Base-by-base conservation (phyloP, 352 stramenopile genomes). In the Phytopythium oedochilum region DNA sequence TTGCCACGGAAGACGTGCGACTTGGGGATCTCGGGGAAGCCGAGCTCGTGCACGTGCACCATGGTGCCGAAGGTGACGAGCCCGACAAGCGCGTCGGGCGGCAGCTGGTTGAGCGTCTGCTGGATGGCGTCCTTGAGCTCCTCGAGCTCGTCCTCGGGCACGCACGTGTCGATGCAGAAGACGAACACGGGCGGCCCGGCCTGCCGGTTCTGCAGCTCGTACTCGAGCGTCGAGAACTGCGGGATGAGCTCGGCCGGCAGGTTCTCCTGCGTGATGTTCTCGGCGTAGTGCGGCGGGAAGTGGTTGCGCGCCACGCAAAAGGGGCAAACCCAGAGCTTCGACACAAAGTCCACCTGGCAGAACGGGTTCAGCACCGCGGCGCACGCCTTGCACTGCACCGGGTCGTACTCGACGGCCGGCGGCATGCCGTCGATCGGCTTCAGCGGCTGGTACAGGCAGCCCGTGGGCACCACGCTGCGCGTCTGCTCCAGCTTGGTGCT, bases 251-350 rank as follows among this genome's bases (percentile, higher is more conserved):
- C 97, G 8, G 97, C 97, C 3, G 98, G 98, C 26, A 99, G 76
- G 72, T 99, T 99, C 20, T 92, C 94, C 73, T 99, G 96, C 38
- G 94, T 97, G 65, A 99, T 99, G 69, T 98, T 98, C 64, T 99
- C 93, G 3, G 92, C 84, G 50, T 93, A 96, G 60, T 93, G 88
- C 55, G 84, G 86, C 25, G 87, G 98, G 70, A 99, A 99, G 59
- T 99, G 96, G 88, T 99, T 99, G 60, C 97, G 85, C 49, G 84
- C 96, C 58, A 98, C 84, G 75, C 98, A 99, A 73, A 99, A 99
- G 20, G 97, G 97, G 71, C 98, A 99, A 4, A 97, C 96, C 98
- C 98, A 99, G 42, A 99, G 82, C 77, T 99, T 99, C 53, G 89
- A 98, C 18, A 97, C 82, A 67, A 98, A 99, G 73, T 99, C 98